Percentiles rank a stretch among this genome's conserved stretches.
Conservation (phyloP, 371 early-diverging fungal species). For the Apophysomyces ossiformis region DNA sequence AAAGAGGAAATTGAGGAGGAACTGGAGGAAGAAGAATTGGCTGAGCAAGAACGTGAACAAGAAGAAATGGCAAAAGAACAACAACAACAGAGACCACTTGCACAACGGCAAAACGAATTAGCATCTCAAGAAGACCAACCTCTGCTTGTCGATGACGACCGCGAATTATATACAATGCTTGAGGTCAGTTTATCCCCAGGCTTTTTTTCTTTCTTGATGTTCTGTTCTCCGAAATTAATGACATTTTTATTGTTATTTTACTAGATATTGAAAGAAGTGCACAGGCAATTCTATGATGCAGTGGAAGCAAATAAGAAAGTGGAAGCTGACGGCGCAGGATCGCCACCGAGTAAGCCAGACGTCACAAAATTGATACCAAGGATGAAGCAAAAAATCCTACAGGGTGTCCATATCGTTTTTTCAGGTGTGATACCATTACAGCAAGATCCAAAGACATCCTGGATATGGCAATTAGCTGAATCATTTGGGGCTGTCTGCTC, state of each 20-base stretch:
- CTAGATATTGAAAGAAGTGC: slow-evolving; percentile 59
- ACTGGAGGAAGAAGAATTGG: slow-evolving; percentile 18
- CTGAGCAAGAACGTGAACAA: slow-evolving; percentile 28
- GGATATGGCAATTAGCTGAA: slow-evolving; percentile 75
- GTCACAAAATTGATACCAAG: slow-evolving; percentile 56
- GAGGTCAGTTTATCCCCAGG: slow-evolving; percentile 32
- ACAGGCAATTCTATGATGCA: slow-evolving; percentile 54
- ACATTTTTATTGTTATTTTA: not conserved
- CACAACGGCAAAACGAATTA: slow-evolving; percentile 32
- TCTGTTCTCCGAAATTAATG: not conserved
- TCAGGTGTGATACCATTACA: slow-evolving; percentile 62
- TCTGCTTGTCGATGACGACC: slow-evolving; percentile 55
- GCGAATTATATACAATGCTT: slow-evolving; percentile 55
- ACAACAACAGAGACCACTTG: slow-evolving; percentile 26
- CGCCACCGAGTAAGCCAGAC: slow-evolving; percentile 34
- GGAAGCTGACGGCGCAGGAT: slow-evolving; percentile 18
- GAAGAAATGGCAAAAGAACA: slow-evolving; percentile 30
- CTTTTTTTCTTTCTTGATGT: not conserved
- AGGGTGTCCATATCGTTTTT: slow-evolving; percentile 56
- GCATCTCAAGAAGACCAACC: slow-evolving; percentile 30
- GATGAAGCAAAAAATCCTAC: slow-evolving; percentile 54
- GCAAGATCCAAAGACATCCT: slow-evolving; percentile 50
- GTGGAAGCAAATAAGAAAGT: slow-evolving; percentile 25
- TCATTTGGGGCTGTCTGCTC: slow-evolving; percentile 76
- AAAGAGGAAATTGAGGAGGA: slow-evolving; percentile 14